Conservation (phyloP, 768 basidiomycete species). For the Suillus paluster region DNA sequence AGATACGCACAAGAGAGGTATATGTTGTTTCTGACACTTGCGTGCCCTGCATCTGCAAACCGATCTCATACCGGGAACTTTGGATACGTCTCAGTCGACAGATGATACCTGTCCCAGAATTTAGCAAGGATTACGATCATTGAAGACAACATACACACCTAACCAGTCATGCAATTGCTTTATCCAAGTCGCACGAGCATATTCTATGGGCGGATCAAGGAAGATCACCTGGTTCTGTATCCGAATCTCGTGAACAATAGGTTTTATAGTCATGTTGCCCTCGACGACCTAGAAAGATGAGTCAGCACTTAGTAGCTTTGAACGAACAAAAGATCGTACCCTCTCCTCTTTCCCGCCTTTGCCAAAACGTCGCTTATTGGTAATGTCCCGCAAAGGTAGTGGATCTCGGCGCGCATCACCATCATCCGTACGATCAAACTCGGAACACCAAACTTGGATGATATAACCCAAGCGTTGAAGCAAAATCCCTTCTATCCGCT, state of each 20-base stretch:
- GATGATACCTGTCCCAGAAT: slow-evolving; percentile 63
- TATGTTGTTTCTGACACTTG: slow-evolving; percentile 75
- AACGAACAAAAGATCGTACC: slow-evolving; percentile 39
- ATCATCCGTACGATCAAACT: slow-evolving; percentile 82
- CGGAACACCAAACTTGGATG: slow-evolving; percentile 85
- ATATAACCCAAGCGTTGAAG: slow-evolving; percentile 75
- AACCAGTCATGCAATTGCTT: slow-evolving; percentile 89
- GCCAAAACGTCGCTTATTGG: slow-evolving; percentile 69
- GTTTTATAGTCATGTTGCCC: slow-evolving; percentile 75
- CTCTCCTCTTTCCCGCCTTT: slow-evolving; percentile 82
- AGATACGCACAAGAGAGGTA: slow-evolving; percentile 70
- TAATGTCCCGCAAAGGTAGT: slow-evolving; percentile 53
- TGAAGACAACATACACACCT: slow-evolving; percentile 46
- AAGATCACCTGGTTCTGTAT: slow-evolving; percentile 99
- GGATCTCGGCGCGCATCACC: slow-evolving; percentile 61
- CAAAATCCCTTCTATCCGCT: slow-evolving; percentile 82
- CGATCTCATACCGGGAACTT: slow-evolving; percentile 96
- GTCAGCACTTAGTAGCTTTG: not conserved
- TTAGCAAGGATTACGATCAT: not conserved
- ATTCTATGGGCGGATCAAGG: slow-evolving; percentile 96
- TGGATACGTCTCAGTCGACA: slow-evolving; percentile 88
- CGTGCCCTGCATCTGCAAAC: slow-evolving; percentile 84
- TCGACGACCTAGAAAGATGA: slow-evolving; percentile 59
- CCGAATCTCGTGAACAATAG: slow-evolving; percentile 93
- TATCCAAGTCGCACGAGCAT: slow-evolving; percentile 89